A percentile compares a stretch with the other conserved stretches of the same genome.
Conservation (phyloP, 352 stramenopile species). For the Sclerospora graminicola region DNA sequence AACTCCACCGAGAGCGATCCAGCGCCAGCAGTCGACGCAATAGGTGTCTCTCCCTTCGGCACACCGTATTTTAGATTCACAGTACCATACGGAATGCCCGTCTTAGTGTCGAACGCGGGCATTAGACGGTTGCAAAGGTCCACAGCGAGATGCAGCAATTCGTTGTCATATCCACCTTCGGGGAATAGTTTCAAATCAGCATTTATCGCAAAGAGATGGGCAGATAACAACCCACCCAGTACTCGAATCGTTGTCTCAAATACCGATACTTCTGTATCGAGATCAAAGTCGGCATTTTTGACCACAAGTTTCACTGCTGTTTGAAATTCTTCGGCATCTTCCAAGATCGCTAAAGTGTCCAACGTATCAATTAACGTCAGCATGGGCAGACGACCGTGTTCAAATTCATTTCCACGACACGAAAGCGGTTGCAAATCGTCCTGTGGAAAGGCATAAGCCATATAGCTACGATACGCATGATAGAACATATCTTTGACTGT, state of each 20-base stretch:
- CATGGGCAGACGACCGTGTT: conserved; percentile 72
- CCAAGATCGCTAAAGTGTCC: conserved; percentile 84
- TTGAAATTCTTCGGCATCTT: conserved; percentile 66
- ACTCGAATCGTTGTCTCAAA: conserved; percentile 92
- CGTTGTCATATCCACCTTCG: conserved; percentile 81
- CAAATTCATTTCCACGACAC: conserved; percentile 59
- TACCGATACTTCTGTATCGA: conserved; percentile 85
- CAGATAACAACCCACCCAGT: conserved; percentile 85
- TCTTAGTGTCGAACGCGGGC: conserved; percentile 93
- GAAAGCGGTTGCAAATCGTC: conserved; percentile 68
- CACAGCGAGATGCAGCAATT: conserved; percentile 88
- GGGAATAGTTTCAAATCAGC: conserved; percentile 38
- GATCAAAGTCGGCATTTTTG: conserved; percentile 53
- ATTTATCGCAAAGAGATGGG: conserved; percentile 77
- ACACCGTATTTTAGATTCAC: conserved; percentile 91
- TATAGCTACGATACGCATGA: conserved; percentile 82
- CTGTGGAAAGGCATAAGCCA: conserved; percentile 73
- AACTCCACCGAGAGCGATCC: conserved; percentile 96
- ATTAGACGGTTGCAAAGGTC: conserved; percentile 94
- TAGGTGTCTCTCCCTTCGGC: conserved; percentile 88
- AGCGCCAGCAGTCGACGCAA: conserved; percentile 93
- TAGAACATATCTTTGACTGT: conserved; percentile 87
- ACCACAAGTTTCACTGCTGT: conserved; percentile 57
- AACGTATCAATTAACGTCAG: conserved; percentile 88
- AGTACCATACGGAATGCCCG: conserved; percentile 94